Percentiles rank a stretch among this genome's conserved stretches.
These are phyloP conservation scores for Xylaria nigripes DNA, from an alignment of 495 filamentous ascomycete species.

Conservation along the genomic window DNA sequence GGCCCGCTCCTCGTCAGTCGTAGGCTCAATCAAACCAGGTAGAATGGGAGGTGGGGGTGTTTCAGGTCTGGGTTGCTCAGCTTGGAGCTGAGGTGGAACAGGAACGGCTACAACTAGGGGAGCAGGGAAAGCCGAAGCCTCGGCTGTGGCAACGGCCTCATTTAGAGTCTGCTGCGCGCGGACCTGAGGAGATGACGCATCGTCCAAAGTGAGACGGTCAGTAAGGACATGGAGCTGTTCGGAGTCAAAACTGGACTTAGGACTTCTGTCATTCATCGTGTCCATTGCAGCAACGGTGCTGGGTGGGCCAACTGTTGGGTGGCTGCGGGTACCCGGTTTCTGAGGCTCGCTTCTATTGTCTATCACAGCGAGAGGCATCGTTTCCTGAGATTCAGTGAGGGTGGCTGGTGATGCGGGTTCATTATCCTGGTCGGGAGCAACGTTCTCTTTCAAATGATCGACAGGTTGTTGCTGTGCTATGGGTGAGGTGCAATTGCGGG, in stretches of 20 bases:
- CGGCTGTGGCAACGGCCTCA: slow-evolving; percentile 1
- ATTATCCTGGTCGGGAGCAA: slow-evolving; percentile 1
- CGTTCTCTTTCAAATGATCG: slow-evolving; percentile 16
- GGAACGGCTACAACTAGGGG: slow-evolving; percentile 16
- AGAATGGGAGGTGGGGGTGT: slow-evolving; percentile 1
- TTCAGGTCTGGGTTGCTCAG: not conserved
- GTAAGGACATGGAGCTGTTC: slow-evolving; percentile 6
- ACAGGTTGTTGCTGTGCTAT: not conserved
- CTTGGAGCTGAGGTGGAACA: slow-evolving; percentile 1
- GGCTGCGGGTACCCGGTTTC: slow-evolving; percentile 24
- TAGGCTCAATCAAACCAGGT: slow-evolving; percentile 23
- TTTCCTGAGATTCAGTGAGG: slow-evolving; percentile 6
- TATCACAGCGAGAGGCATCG: slow-evolving; percentile 10
- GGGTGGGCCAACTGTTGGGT: not conserved
- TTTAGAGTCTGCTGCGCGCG: not conserved
- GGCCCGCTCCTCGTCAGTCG: slow-evolving; percentile 20
- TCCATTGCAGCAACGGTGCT: slow-evolving; percentile 6
- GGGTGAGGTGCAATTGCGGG: not conserved
- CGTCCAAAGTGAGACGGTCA: slow-evolving; percentile 12
- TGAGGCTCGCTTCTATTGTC: slow-evolving; percentile 14
- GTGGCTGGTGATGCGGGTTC: not conserved
- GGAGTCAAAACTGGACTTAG: not conserved
- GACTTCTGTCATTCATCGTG: not conserved
- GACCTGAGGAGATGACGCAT: slow-evolving; percentile 1
- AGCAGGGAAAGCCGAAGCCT: slow-evolving; percentile 7